Evolutionary conservation across 2,329 filamentous ascomycete genomes (phyloP).

Genomic region (Stachybotrys chlorohalonatus): DNA sequence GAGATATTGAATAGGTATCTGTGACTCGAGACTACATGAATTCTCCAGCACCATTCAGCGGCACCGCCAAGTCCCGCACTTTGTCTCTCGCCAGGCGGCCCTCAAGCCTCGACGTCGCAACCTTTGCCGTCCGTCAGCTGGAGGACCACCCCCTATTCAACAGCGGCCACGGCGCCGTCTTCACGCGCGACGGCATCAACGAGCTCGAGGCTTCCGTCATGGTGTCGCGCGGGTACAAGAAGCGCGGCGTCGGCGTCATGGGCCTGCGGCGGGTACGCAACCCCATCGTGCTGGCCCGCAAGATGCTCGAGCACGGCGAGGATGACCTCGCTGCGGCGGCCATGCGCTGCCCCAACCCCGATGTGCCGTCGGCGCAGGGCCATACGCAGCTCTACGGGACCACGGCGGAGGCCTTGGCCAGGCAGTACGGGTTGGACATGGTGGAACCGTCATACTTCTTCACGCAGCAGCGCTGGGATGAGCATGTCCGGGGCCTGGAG

Average conservation of each 20-base stretch:
- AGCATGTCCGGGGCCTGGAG: conserved; percentile 55
- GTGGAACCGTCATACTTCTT: conserved; percentile 68
- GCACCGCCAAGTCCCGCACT: not conserved
- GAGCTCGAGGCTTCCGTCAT: conserved; percentile 84
- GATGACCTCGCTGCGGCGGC: conserved; percentile 38
- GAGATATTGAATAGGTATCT: conserved; percentile 25
- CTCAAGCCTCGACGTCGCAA: conserved; percentile 63
- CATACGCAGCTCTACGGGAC: conserved; percentile 62
- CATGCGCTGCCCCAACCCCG: conserved; percentile 9
- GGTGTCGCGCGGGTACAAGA: conserved; percentile 64
- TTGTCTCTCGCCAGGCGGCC: conserved; percentile 17
- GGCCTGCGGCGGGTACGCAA: conserved; percentile 67
- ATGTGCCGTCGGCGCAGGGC: conserved; percentile 51
- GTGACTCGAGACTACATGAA: conserved; percentile 38
- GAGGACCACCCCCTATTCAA: conserved; percentile 82
- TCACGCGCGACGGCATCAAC: conserved; percentile 72
- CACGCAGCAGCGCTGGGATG: conserved; percentile 69
- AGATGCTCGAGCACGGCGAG: conserved; percentile 61
- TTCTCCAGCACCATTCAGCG: conserved; percentile 11
- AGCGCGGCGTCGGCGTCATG: conserved; percentile 71
- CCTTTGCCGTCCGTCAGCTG: conserved; percentile 64
- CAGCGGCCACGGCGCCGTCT: conserved; percentile 74
- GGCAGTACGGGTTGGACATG: conserved; percentile 58
- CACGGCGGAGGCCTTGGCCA: conserved; percentile 61
- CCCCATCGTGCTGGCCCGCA: conserved; percentile 64